phyloP scores from a whole-genome alignment of 352 stramenopile genomes.

The Pythium coloratum region DNA sequence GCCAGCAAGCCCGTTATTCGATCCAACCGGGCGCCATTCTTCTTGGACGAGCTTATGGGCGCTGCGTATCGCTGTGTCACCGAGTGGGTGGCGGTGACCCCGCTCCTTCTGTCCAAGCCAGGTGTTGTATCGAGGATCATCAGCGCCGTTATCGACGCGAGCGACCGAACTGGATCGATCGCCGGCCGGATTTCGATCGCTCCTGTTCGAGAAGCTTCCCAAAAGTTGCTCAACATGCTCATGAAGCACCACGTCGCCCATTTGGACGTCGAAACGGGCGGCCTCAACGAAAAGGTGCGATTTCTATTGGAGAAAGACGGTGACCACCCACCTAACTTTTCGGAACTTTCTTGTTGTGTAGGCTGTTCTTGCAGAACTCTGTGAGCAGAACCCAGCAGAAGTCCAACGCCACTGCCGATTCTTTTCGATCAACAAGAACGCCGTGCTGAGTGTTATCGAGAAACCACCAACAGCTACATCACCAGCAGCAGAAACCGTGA shows the following conservation, averaged over 20 bases:
- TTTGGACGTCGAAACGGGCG: conserved; percentile 35
- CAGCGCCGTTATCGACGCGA: conserved; percentile 75
- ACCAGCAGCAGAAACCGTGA: conserved; percentile 51
- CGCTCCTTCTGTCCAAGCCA: conserved; percentile 70
- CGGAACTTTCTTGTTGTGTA: conserved; percentile 18
- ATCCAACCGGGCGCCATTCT: conserved; percentile 74
- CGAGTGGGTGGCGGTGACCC: conserved; percentile 80
- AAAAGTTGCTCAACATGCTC: conserved; percentile 83
- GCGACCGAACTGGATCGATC: conserved; percentile 68
- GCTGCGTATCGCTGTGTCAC: conserved; percentile 81
- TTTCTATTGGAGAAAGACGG: neutral
- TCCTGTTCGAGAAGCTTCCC: conserved; percentile 67
- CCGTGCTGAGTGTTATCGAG: conserved; percentile 80
- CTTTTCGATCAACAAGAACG: conserved; percentile 81
- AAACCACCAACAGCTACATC: conserved; percentile 43
- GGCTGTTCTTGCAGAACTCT: conserved; percentile 60
- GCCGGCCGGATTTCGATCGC: conserved; percentile 47
- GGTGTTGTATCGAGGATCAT: conserved; percentile 82
- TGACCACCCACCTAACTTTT: neutral
- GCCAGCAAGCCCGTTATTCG: conserved; percentile 71
- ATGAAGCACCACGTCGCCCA: conserved; percentile 88
- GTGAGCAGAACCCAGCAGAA: conserved; percentile 39
- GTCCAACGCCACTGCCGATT: conserved; percentile 67
- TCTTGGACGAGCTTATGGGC: conserved; percentile 82
- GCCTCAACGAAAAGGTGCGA: conserved; percentile 63